Evolutionary conservation across 176 grass and related monocot genomes (phyloP).

Genomic region (Otatea glauca): DNA sequence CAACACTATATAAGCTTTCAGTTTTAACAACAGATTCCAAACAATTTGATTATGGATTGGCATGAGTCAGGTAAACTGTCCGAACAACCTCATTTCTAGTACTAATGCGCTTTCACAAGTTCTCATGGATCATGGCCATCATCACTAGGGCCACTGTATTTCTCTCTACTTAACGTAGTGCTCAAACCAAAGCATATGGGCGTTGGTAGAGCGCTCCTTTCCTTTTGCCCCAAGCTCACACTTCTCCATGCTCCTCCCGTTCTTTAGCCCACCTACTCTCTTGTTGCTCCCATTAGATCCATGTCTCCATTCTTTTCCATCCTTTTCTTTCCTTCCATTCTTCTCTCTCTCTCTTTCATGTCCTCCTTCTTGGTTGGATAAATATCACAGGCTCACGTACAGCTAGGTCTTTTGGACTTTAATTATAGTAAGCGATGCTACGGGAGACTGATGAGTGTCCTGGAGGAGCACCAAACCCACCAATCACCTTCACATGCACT

Average conservation of each 20-base stretch:
- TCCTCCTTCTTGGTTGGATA: constrained; percentile 51
- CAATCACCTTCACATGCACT: constrained; percentile 53
- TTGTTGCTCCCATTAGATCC: constrained; percentile 48
- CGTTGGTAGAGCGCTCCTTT: constrained; percentile 50
- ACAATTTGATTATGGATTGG: constrained; percentile 32
- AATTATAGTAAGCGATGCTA: constrained; percentile 53
- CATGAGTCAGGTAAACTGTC: constrained; percentile 22
- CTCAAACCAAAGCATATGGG: constrained; percentile 65
- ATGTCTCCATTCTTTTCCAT: constrained; percentile 46
- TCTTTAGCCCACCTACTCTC: constrained; percentile 50
- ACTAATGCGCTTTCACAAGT: constrained; percentile 44
- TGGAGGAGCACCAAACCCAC: constrained; percentile 45
- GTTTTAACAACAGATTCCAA: constrained; percentile 10
- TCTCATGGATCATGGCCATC: constrained; percentile 59
- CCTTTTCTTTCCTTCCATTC: constrained; percentile 16
- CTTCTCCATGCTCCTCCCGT: constrained; percentile 51
- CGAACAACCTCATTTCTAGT: constrained; percentile 31
- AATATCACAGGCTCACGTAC: constrained; percentile 37
- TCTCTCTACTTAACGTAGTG: constrained; percentile 52
- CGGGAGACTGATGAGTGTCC: constrained; percentile 45
- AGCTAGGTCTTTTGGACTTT: constrained; percentile 44
- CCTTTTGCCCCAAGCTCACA: constrained; percentile 67
- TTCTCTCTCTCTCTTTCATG: constrained; percentile 28
- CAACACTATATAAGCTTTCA: constrained; percentile 32
- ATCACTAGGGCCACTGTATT: not conserved